These are phyloP conservation scores for Trichoderma sp. DNA, from an alignment of 2,329 filamentous ascomycete species.

Conservation along the genomic window DNA sequence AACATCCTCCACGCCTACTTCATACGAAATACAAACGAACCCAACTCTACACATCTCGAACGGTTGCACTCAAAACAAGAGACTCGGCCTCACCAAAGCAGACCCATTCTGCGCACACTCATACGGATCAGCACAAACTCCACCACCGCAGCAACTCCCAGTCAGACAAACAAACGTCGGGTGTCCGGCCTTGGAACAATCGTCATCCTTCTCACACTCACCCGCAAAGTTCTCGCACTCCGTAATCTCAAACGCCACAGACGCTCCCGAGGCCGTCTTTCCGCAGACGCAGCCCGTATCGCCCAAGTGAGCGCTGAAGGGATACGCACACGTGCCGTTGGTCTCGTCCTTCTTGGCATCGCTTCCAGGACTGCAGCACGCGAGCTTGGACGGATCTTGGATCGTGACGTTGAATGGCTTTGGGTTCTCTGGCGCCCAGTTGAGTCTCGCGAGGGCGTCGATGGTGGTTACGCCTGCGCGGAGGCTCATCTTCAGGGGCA, in stretches of 20 bases:
- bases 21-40: neutral
- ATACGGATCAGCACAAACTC: conserved; percentile 45
- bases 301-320: conserved; percentile 37
- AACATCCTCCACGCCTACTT: neutral
- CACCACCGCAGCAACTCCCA: conserved; percentile 44
- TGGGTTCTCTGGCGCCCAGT: conserved; percentile 37
- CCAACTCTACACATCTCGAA: neutral
- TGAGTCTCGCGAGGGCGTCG: conserved; percentile 38
- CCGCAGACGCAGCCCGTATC: conserved; percentile 44
- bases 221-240: conserved; percentile 43
- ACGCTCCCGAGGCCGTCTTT: conserved; percentile 33
- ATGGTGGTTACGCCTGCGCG: conserved; percentile 39
- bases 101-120: conserved; percentile 44
- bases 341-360: conserved; percentile 33
- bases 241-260: conserved; percentile 41
- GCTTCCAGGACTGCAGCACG: conserved; percentile 41
- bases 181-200: conserved; percentile 37
- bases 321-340: conserved; percentile 39
- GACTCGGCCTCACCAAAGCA: conserved; percentile 34
- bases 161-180: conserved; percentile 39
- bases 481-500: conserved; percentile 42
- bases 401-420: conserved; percentile 40
- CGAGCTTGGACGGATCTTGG: conserved; percentile 40
- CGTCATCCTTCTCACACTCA: conserved; percentile 35
- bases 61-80: conserved; percentile 1